Conservation (phyloP, 1,284 basidiomycete species). For the Cryptococcus neoformans region DNA sequence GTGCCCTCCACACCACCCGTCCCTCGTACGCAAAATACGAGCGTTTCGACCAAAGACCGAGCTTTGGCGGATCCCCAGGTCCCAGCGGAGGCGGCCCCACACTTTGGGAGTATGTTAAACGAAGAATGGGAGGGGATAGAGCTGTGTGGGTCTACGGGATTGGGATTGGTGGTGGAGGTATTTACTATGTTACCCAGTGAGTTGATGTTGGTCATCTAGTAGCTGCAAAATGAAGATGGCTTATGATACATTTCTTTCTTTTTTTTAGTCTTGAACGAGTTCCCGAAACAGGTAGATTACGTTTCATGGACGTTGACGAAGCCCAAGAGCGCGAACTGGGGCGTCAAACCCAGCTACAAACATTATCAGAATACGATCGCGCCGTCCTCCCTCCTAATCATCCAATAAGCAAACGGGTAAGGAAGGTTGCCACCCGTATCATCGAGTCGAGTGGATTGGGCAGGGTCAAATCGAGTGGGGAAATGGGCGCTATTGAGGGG, state of each 20-base stretch:
- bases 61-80: slow-evolving; percentile 26
- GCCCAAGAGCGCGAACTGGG: slow-evolving; percentile 56
- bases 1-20: slow-evolving; percentile 13
- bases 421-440: slow-evolving; percentile 67
- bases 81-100: slow-evolving; percentile 48
- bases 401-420: slow-evolving; percentile 63
- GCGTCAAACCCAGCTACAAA: slow-evolving; percentile 53
- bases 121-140: slow-evolving; percentile 43
- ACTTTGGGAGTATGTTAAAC: slow-evolving; percentile 27
- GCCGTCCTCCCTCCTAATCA: slow-evolving; percentile 67
- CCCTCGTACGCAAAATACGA: slow-evolving; percentile 28
- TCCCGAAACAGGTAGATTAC: slow-evolving; percentile 74
- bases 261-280: slow-evolving; percentile 67
- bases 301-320: slow-evolving; percentile 75
- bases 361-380: slow-evolving; percentile 58
- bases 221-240: no score
- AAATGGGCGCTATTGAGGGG: slow-evolving; percentile 37
- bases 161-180: slow-evolving; percentile 48
- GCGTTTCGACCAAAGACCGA: slow-evolving; percentile 22
- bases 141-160: slow-evolving; percentile 40
- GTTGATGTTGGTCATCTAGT: slow-evolving; percentile 28
- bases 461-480: slow-evolving; percentile 51
- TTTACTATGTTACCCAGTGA: slow-evolving; percentile 63
- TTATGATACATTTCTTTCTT: no score
- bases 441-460: slow-evolving; percentile 71